Conservation (phyloP, 2,329 filamentous ascomycete species). For the Pezicula radicicola region DNA sequence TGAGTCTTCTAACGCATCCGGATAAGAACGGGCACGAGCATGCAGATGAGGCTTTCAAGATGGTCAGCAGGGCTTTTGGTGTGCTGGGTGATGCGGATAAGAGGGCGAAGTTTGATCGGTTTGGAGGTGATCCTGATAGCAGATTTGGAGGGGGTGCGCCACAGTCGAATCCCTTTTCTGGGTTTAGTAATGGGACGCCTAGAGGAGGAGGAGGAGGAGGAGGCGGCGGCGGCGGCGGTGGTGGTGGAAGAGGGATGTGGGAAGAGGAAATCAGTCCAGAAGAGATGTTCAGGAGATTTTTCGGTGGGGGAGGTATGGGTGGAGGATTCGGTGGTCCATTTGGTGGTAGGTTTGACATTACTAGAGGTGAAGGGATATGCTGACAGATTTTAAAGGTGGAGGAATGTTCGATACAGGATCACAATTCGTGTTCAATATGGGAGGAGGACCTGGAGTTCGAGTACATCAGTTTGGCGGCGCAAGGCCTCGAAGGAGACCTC, state of each 20-base stretch:
- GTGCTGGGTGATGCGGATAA: slow-evolving; percentile 92
- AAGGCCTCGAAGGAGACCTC: slow-evolving; percentile 72
- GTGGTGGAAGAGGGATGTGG: slow-evolving; percentile 58
- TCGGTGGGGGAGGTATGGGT: slow-evolving; percentile 62
- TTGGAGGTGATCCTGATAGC: slow-evolving; percentile 88
- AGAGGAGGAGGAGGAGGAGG: slow-evolving; percentile 23
- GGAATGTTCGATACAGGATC: slow-evolving; percentile 72
- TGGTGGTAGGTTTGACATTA: slow-evolving; percentile 47
- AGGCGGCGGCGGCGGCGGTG: slow-evolving; percentile 46
- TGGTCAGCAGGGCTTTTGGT: slow-evolving; percentile 92
- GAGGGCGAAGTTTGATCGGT: slow-evolving; percentile 82
- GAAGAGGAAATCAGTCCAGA: slow-evolving; percentile 94
- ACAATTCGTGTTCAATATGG: slow-evolving; percentile 93
- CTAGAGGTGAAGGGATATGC: slow-evolving; percentile 1
- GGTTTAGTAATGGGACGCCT: slow-evolving; percentile 47
- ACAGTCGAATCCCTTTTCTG: slow-evolving; percentile 60
- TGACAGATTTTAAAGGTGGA: slow-evolving; percentile 26
- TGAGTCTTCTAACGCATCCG: slow-evolving; percentile 91
- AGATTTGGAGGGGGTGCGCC: slow-evolving; percentile 66
- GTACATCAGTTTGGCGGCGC: slow-evolving; percentile 93
- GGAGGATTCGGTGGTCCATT: slow-evolving; percentile 61
- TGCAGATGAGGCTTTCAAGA: slow-evolving; percentile 97
- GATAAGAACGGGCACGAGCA: slow-evolving; percentile 98
- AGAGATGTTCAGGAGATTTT: slow-evolving; percentile 96
- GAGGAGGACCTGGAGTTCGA: slow-evolving; percentile 84